Evolutionary conservation across 192 early-diverging fungal species (phyloP).

Genomic region (Entomortierella parvispora): DNA sequence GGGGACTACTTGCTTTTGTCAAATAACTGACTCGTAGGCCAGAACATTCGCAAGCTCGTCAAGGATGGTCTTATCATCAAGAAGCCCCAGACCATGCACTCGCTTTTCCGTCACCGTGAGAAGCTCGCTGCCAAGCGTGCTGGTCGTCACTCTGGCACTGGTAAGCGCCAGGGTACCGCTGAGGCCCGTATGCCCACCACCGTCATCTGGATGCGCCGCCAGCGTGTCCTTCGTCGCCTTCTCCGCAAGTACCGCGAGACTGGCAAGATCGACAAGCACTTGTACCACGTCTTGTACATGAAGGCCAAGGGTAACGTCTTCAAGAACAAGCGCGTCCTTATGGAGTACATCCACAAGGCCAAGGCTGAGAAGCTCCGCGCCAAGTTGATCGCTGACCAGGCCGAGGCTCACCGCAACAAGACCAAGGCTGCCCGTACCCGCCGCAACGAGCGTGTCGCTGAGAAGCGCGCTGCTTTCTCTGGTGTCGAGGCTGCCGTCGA

Average conservation of each 20-base stretch:
- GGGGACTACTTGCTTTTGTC: background rate
- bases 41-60: conserved; percentile 96
- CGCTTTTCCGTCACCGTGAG: conserved; percentile 94
- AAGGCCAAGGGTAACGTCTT: conserved; percentile 99
- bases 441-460: conserved; percentile 80
- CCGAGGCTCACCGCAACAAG: conserved; percentile 94
- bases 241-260: conserved; percentile 96
- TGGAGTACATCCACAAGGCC: conserved; percentile 99
- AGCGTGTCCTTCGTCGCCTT: conserved; percentile 94
- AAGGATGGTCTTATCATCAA: conserved; percentile 98
- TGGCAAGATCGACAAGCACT: conserved; percentile 97
- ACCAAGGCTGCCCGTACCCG: conserved; percentile 94
- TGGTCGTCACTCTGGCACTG: conserved; percentile 94
- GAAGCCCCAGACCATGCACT: conserved; percentile 89
- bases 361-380: conserved; percentile 96
- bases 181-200: conserved; percentile 97
- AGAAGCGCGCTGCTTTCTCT: conserved; percentile 89
- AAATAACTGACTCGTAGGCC: conserved; percentile 59
- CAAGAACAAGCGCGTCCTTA: conserved; percentile 99
- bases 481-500: conserved; percentile 41
- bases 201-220: conserved; percentile 97
- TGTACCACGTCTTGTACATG: conserved; percentile 95
- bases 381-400: conserved; percentile 92
- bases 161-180: conserved; percentile 94
- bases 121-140: conserved; percentile 93